A percentile compares a stretch with the other conserved stretches of the same genome.
phyloP scores from a whole-genome alignment of 345 rosid genomes.

The Linum usitatissimum region DNA sequence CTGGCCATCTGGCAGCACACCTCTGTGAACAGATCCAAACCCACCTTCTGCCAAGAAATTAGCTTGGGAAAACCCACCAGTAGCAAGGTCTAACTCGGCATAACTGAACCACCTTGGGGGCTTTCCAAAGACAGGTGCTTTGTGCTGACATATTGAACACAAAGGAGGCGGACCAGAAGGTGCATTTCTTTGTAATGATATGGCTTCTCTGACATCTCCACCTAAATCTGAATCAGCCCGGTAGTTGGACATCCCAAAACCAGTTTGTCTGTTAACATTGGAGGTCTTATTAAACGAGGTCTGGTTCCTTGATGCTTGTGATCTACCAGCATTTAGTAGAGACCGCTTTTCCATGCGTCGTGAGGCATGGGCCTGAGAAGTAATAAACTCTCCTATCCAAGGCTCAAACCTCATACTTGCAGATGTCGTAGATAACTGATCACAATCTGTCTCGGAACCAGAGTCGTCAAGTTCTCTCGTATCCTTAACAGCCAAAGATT shows the following conservation, averaged over 20 bases:
- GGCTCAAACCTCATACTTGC: constrained; percentile 80
- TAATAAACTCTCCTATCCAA: constrained; percentile 61
- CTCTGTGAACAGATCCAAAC: constrained; percentile 96
- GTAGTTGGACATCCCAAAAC: constrained; percentile 36
- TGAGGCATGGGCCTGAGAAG: constrained; percentile 40
- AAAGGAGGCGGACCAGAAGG: constrained; percentile 94
- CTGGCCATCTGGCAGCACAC: constrained; percentile 93
- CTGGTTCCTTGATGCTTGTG: constrained; percentile 30
- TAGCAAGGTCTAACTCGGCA: constrained; percentile 93
- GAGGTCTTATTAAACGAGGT: constrained; percentile 41
- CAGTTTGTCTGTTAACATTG: constrained; percentile 41
- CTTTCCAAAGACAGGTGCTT: constrained; percentile 93
- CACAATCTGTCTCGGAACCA: constrained; percentile 75
- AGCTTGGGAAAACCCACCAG: constrained; percentile 93
- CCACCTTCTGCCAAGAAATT: constrained; percentile 99
- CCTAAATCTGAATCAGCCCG: constrained; percentile 50
- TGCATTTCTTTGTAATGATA: constrained; percentile 67
- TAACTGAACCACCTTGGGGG: constrained; percentile 94
- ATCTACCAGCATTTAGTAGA: constrained; percentile 19
- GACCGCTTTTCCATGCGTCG: constrained; percentile 40
- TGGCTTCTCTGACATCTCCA: constrained; percentile 76
- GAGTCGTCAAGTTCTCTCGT: constrained; percentile 43
- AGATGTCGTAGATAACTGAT: constrained; percentile 60
- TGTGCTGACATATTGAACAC: constrained; percentile 96
- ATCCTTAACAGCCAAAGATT: constrained; percentile 45